Evolutionary conservation across 306 rosid genomes (phyloP).

Genomic region (Acacia crassicarpa): DNA sequence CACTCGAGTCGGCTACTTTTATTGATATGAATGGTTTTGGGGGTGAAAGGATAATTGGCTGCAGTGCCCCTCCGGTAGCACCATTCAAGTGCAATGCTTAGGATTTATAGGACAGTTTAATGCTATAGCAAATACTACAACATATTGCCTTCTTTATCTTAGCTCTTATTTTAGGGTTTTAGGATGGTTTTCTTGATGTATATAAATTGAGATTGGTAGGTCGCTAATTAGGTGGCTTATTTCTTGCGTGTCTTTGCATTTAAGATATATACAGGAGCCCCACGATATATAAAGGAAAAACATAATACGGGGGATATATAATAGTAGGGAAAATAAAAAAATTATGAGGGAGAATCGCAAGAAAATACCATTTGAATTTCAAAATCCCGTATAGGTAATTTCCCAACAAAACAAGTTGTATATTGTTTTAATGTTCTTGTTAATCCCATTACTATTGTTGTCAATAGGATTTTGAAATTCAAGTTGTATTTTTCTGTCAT

Average conservation of each 20-base stretch:
- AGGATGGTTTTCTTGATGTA: too few relatives aligned
- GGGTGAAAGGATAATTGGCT: background rate
- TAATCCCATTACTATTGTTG: too few relatives aligned
- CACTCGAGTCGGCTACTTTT: background rate
- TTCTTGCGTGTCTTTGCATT: background rate
- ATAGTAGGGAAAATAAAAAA: background rate
- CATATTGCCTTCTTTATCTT: background rate
- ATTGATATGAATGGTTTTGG: constrained; percentile 7
- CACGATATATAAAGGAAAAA: too few relatives aligned
- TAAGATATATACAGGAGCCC: background rate
- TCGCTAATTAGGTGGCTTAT: background rate
- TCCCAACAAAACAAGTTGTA: too few relatives aligned
- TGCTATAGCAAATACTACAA: background rate
- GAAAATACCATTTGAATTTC: too few relatives aligned
- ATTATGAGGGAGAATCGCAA: too few relatives aligned
- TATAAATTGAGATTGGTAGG: background rate
- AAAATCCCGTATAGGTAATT: too few relatives aligned
- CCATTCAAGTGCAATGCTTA: background rate
- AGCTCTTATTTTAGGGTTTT: background rate
- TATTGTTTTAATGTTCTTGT: too few relatives aligned
- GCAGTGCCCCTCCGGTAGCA: background rate
- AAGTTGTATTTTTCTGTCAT: too few relatives aligned
- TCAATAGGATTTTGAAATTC: too few relatives aligned
- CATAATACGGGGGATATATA: background rate
- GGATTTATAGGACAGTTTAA: background rate